A percentile compares a stretch with the other conserved stretches of the same genome.
Conservation (phyloP, 2,329 filamentous ascomycete genomes). For the Aureobasidium vineae region DNA sequence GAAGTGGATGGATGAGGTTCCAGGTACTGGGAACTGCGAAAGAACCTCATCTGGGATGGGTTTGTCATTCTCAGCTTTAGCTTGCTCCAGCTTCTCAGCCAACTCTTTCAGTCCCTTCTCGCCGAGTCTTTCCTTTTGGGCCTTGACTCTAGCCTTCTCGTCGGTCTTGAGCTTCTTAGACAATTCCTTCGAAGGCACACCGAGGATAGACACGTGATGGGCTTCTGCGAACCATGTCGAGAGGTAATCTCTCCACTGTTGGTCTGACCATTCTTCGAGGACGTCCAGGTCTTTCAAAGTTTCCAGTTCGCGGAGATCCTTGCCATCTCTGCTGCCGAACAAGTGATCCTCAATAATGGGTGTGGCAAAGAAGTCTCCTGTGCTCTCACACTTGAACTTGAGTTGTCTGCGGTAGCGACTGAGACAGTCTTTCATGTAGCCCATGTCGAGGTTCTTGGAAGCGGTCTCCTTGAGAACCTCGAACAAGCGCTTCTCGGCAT, state of each 20-base stretch:
- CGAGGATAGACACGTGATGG: constrained; percentile 82
- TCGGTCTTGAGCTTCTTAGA: constrained; percentile 77
- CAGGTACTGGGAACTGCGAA: constrained; percentile 76
- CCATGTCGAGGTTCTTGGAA: constrained; percentile 79
- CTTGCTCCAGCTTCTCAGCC: constrained; percentile 71
- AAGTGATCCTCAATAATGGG: constrained; percentile 90
- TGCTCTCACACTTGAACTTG: constrained; percentile 79
- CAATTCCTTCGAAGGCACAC: constrained; percentile 76
- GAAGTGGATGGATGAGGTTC: constrained; percentile 90
- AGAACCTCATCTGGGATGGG: constrained; percentile 82
- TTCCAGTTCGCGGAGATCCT: constrained; percentile 44
- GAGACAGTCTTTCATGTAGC: constrained; percentile 85
- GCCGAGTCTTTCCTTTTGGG: constrained; percentile 75
- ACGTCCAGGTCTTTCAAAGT: constrained; percentile 58
- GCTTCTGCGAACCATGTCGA: constrained; percentile 82
- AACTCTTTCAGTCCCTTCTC: constrained; percentile 75
- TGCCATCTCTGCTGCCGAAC: constrained; percentile 82
- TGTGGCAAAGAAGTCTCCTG: constrained; percentile 75
- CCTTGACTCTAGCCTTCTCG: constrained; percentile 74
- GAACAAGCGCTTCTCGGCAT: constrained; percentile 82
- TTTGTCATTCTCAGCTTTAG: constrained; percentile 84
- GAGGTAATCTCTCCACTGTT: constrained; percentile 79
- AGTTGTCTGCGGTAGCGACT: constrained; percentile 75
- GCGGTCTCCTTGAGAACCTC: constrained; percentile 79
- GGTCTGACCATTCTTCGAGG: constrained; percentile 75